Percentiles rank a stretch among this genome's conserved stretches.
Evolutionary conservation across 1,139 yeast genomes (phyloP).

Genomic region (Saccharomycopsis phalli): DNA sequence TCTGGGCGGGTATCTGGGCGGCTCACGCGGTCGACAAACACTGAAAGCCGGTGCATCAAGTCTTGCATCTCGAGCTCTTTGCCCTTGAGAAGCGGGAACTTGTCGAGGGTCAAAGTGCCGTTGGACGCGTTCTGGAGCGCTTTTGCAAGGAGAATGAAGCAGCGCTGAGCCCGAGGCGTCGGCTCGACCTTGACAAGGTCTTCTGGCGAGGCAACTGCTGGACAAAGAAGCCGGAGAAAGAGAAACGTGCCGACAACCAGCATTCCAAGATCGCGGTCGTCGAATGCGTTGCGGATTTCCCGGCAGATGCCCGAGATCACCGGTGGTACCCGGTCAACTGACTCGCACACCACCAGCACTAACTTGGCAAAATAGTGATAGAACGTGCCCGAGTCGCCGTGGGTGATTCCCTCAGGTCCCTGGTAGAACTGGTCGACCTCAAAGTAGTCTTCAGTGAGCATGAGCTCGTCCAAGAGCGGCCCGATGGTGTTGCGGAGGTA

Average conservation of each 20-base stretch:
- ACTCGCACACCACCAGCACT: constrained; percentile 51
- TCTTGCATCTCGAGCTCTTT: constrained; percentile 13
- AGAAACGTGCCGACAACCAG: constrained; percentile 84
- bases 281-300: constrained; percentile 42
- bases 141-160: constrained; percentile 75
- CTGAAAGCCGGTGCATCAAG: constrained; percentile 22
- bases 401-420: constrained; percentile 30
- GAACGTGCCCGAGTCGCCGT: constrained; percentile 44
- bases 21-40: constrained; percentile 9
- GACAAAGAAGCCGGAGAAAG: constrained; percentile 78
- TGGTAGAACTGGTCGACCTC: constrained; percentile 48
- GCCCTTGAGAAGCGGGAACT: constrained; percentile 39
- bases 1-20: too few species aligned
- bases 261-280: constrained; percentile 54
- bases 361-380: constrained; percentile 49
- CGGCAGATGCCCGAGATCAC: constrained; percentile 69
- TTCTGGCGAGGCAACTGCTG: constrained; percentile 78
- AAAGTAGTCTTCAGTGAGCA: constrained; percentile 42
- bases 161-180: constrained; percentile 46
- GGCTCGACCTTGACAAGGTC: constrained; percentile 7
- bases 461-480: constrained; percentile 47
- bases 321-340: constrained; percentile 53
- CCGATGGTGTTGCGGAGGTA: constrained; percentile 47
- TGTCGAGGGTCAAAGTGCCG: constrained; percentile 50
- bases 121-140: constrained; percentile 84